Base-by-base conservation (phyloP, 768 basidiomycete species). In the Tylopilus sp. region DNA sequence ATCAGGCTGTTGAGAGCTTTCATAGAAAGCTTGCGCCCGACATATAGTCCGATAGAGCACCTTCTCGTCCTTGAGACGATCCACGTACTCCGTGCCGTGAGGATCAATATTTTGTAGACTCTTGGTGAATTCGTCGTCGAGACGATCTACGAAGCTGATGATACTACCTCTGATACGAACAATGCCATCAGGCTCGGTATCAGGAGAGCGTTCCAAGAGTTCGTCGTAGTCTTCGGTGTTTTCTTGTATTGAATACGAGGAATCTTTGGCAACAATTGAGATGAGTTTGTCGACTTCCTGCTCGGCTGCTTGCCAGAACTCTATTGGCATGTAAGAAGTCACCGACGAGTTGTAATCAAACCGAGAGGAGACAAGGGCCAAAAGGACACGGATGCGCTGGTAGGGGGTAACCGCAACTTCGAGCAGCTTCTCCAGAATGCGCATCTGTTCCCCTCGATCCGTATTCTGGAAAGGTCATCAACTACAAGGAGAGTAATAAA, bases 21-120 rank as follows among this genome's bases (percentile, higher is more conserved):
- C 94, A 70, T 95, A 98, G 64, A 93, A 86, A 10, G 86, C 82
- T 69, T 98, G 92, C 0, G 94, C 88, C 45, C 90, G 88, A 69
- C 91, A 92, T 57, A 99, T 91, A 28, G 92, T 94, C 66, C 83
- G 81, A 69, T 98, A 99, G 21, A 99, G 79, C 15, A 86, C 85
- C 64, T 93, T 91, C 74, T 98, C 98, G 65, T 98, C 94, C 71
- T 93, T 93, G 51, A 99, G 75, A 43, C 97, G 82, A 65, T 98
- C 97, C 40, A 99, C 88, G 65, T 99, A 99, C 69, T 99, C 97
- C n/a, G 90, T 92, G 2, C 97, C 94, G 66, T 99, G 97, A 8
- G 97, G 95, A 63, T 99, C 97, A 57, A 97, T 93, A 64, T 98
- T 93, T 80, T 98, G 97, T 30, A 99, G 72, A 62, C 91, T 94